Evolutionary conservation across 208 protist genomes (phyloP).

Genomic region (Kentomonas sorsogonicus): DNA sequence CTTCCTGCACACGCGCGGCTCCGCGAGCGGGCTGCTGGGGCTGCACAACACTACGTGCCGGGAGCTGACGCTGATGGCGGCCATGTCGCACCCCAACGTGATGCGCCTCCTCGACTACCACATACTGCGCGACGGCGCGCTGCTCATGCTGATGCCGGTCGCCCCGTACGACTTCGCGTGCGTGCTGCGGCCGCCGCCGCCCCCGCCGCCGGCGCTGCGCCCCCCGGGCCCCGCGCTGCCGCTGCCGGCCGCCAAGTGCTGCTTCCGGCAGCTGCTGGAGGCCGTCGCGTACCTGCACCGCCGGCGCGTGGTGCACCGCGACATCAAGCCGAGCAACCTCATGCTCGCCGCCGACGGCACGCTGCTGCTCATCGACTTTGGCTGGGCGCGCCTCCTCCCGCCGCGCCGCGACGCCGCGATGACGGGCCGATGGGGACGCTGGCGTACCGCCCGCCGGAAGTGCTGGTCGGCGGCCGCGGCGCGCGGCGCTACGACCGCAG

Average conservation of each 20-base stretch:
- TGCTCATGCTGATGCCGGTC: conserved; percentile 72
- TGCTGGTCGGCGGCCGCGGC: conserved; percentile 45
- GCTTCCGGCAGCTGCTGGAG: conserved; percentile 72
- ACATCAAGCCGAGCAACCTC: conserved; percentile 88
- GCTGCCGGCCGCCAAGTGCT: conserved; percentile 72
- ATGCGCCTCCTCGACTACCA: conserved; percentile 62
- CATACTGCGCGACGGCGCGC: conserved; percentile 52
- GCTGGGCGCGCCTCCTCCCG: conserved; percentile 58
- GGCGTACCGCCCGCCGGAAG: conserved; percentile 71
- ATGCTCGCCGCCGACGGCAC: conserved; percentile 71
- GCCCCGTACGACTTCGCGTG: conserved; percentile 68
- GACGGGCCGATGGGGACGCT: conserved; percentile 76
- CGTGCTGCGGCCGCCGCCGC: conserved; percentile 48
- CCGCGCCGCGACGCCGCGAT: conserved; percentile 19
- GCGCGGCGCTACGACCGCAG: conserved; percentile 80
- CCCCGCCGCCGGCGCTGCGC: conserved; percentile 17
- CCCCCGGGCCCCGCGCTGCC: conserved; percentile 31
- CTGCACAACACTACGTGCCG: conserved; percentile 72
- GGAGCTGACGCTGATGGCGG: conserved; percentile 65
- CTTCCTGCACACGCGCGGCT: conserved; percentile 48
- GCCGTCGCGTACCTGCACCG: conserved; percentile 78
- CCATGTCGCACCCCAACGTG: conserved; percentile 71
- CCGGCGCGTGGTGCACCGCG: conserved; percentile 74
- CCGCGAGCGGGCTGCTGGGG: conserved; percentile 26
- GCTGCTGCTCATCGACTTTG: conserved; percentile 89